Evolutionary conservation across 495 filamentous ascomycete genomes (phyloP).

Genomic region (Paragyromitra xinjiangensis): DNA sequence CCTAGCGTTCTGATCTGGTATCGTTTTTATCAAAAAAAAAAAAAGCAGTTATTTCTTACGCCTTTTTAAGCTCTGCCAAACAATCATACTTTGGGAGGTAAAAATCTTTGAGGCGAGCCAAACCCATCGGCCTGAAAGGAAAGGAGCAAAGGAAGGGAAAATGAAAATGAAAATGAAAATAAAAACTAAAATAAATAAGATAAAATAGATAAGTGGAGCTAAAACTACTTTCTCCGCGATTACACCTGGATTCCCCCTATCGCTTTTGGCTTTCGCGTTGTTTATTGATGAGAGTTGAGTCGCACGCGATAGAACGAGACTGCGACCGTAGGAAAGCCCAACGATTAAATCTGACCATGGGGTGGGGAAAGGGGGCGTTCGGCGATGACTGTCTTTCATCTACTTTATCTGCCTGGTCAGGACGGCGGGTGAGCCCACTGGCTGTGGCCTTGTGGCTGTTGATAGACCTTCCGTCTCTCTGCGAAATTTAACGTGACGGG

Average conservation of each 20-base stretch:
- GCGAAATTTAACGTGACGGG: constrained; percentile 23
- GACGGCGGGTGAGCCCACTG: constrained; percentile 22
- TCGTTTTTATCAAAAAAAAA: constrained; percentile 8
- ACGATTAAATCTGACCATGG: constrained; percentile 23
- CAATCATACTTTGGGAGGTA: constrained; percentile 5
- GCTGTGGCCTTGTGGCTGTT: constrained; percentile 15
- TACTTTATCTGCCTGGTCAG: constrained; percentile 12
- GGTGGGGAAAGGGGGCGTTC: constrained; percentile 38
- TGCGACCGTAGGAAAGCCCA: constrained; percentile 7
- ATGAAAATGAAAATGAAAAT: background rate
- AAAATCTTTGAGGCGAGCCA: constrained; percentile 21
- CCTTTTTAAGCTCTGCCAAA: constrained; percentile 28
- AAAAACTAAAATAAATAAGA: no score
- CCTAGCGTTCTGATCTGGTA: constrained; percentile 8
- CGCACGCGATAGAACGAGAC: constrained; percentile 3
- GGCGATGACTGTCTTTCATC: constrained; percentile 43
- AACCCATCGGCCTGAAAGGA: background rate
- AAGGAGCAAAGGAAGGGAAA: background rate
- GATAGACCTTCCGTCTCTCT: constrained; percentile 28
- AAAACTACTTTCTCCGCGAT: background rate
- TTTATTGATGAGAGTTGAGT: constrained; percentile 23
- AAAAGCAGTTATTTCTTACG: constrained; percentile 4
- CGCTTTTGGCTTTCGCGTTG: constrained; percentile 24
- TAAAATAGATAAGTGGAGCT: background rate
- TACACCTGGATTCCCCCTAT: background rate